Base-by-base conservation (phyloP, 2,329 filamentous ascomycete species). In the Davidsoniella virescens region DNA sequence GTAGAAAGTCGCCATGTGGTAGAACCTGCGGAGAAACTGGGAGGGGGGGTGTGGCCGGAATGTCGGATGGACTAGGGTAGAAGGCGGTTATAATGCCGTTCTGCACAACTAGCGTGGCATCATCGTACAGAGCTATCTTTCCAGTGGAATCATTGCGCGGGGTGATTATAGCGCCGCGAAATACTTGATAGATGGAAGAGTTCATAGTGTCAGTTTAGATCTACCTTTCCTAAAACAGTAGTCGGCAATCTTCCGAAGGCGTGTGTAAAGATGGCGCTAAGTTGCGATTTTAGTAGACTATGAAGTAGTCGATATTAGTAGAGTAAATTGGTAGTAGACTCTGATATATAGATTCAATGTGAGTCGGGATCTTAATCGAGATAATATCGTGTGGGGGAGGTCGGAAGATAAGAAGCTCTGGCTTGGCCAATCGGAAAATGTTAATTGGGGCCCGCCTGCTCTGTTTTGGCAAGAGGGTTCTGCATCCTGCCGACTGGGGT, bases 1-100 rank as follows among this genome's bases (percentile, higher is more conserved):
- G 70, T 44, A 79, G 61, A 56, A 80, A 76, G 43, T 74, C 62
- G 38, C 67, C 67, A 6, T 59, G 62, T 2, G 56, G 44, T 2
- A 75, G 63, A 23, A 55, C 56, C 33, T 58, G 59, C 40, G 38
- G 17, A 7, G 47, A n/a, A 23, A 25, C 38, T 12, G 47, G 47
- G 16, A 49, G 25, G 26, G 47, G 29, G 7, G 26, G 17, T 10
- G 41, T 18, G n/a, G 25, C 12, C 2, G 43, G 47, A 20, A 52
- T 26, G 23, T 39, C 42, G 38, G 12, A 39, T 20, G 33, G n/a
- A 9, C 36, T 36, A 17, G 25, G 23, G 26, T 44, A 43, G 41
- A 50, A 42, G 9, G 37, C 26, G 36, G 43, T 38, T 26, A 52
- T 50, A 18, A 49, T 17, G 37, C 42, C 26, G 42, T 47, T 47